phyloP scores from a whole-genome alignment of 495 filamentous ascomycete species.

The Xylaria castorea region DNA sequence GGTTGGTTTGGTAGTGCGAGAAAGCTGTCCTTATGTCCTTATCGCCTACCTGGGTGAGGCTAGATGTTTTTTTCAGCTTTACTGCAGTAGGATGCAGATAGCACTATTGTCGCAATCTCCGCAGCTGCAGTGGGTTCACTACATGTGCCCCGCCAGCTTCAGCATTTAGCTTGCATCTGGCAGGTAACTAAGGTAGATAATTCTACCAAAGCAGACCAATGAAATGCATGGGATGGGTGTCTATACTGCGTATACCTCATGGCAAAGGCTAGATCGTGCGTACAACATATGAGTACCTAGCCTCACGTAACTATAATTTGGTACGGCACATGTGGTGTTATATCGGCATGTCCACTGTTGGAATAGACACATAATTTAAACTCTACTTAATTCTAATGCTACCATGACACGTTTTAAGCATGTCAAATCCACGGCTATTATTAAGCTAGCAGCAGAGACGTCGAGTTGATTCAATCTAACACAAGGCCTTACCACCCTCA shows the following conservation, averaged over 20 bases:
- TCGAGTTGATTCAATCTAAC: not conserved
- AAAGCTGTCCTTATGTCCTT: conserved; percentile 15
- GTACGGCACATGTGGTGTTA: not conserved
- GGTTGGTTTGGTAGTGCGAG: not conserved
- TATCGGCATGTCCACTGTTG: not conserved
- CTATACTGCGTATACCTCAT: no score
- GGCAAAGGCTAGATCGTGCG: not conserved
- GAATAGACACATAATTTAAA: not conserved
- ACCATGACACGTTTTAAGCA: not conserved
- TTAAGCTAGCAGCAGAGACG: not conserved
- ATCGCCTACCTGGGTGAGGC: not conserved
- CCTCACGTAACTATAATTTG: not conserved
- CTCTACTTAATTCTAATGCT: not conserved
- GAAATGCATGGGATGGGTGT: no score
- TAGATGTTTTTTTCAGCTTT: conserved; percentile 15
- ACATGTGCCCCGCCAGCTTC: not conserved
- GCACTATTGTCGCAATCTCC: conserved; percentile 8
- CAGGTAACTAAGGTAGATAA: not conserved
- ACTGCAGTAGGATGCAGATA: conserved; percentile 6
- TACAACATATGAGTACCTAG: not conserved
- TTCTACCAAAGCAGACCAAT: no score
- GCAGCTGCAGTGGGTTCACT: conserved; percentile 4
- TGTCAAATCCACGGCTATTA: not conserved
- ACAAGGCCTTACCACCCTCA: not conserved
- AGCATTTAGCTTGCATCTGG: conserved; percentile 8